A percentile compares a stretch with the other conserved stretches of the same genome.
Evolutionary conservation across 371 early-diverging fungal species (phyloP).

Genomic region (Rhizopus arrhizus): DNA sequence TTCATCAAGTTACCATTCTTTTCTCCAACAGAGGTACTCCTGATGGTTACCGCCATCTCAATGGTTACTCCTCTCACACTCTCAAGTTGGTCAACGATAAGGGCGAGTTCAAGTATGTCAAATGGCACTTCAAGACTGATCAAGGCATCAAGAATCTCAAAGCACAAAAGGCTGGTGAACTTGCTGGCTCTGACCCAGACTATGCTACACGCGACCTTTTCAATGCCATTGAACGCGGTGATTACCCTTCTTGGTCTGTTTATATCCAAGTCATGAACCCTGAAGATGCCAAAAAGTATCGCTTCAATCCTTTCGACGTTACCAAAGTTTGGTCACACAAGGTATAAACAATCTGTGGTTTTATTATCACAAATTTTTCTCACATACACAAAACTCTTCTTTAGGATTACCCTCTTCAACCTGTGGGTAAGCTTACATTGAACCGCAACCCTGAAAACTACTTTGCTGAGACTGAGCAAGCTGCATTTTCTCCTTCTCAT

Average conservation of each 20-base stretch:
- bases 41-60: conserved; percentile 77
- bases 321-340: conserved; percentile 84
- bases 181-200: conserved; percentile 73
- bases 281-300: conserved; percentile 72
- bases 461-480: conserved; percentile 83
- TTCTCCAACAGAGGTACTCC: conserved; percentile 85
- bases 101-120: conserved; percentile 74
- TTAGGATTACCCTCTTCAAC: conserved; percentile 68
- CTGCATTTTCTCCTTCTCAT: conserved; percentile 74
- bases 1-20: conserved; percentile 79
- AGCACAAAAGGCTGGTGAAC: conserved; percentile 62
- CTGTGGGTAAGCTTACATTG: conserved; percentile 74
- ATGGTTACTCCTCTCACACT: conserved; percentile 80
- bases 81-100: conserved; percentile 74
- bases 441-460: conserved; percentile 80
- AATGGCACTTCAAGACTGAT: conserved; percentile 86
- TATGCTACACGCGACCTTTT: conserved; percentile 77
- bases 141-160: conserved; percentile 78
- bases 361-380: conserved; percentile 40
- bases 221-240: conserved; percentile 70
- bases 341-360: not conserved
- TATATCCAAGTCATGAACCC: conserved; percentile 76
- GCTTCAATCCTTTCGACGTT: conserved; percentile 81
- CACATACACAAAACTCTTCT: conserved; percentile 38
- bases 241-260: conserved; percentile 76